Evolutionary conservation across 345 rosid species (phyloP), one percentile per base, ranked within the genome.

Genomic region (Citrus inodora): DNA sequence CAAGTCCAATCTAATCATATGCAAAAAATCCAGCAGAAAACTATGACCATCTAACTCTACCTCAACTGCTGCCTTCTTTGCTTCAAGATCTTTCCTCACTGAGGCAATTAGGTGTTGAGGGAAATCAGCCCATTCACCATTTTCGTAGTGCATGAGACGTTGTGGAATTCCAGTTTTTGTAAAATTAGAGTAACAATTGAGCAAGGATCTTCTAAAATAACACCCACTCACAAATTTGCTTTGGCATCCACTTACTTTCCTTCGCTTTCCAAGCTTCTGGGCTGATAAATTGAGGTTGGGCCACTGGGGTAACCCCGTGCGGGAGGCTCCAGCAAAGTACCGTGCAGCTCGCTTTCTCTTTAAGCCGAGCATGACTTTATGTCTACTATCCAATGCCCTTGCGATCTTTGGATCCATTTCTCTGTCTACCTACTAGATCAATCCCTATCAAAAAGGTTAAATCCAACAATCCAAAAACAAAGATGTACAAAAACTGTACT

Each of bases 121-220:
- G 73, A 92, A 90, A 80, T 97, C 92, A 60, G 37, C 85, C 99
- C 99, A 97, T 60, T 84, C 90, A 75, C 94, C 98, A 62, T 92
- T 82, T 81, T 90, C 90, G 80, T 89, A 87, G 64, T 82, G 87
- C 98, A 97, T 87, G 37, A 97, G 75, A 61, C 98, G 93, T 77
- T 85, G 84, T 0, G 94, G 93, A 40, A 87, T 73, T 61, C 94
- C 91, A 8, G 91, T 90, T 84, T 84, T 94, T 84, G 42, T 85
- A 80, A 88, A 97, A 77, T 89, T 94, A 22, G 90, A 81, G 82
- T 94, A 97, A 80, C 87, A 91, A 65, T 78, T 86, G 71, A 86
- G 85, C 51, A 89, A 63, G 25, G 96, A 88, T 81, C 85, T 88
- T 71, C 85, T 85, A 28, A 82, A 80, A 53, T 74, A 75, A 62